Evolutionary conservation across 306 rosid species (phyloP), one percentile per base, ranked within the genome.

Genomic region (Pyrus bretschneideri): DNA sequence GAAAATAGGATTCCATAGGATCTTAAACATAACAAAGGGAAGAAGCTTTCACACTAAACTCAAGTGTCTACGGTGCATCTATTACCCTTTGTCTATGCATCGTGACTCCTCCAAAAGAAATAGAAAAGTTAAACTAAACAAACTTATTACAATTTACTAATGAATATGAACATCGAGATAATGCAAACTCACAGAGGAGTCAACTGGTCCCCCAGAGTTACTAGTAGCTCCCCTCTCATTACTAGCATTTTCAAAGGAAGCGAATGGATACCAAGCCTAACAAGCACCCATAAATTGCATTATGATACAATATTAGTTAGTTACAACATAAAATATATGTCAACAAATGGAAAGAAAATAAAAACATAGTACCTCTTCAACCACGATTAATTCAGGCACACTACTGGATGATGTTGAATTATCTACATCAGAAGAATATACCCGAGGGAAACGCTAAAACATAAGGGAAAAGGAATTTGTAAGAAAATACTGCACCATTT

Each of bases 211-310:
- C 57, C 82, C 78, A 17, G 81, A 66, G 75, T 74, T 72, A 31
- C 30, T 31, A 45, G 84, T 78, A 11, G 80, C 85, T 78, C 76
- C 84, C 70, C 81, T 68, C 35, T 77, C 83, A 38, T 67, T 67
- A 85, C 70, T 17, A 68, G 76, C 73, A 78, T 68, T 78, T 74
- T 86, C 91, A 12, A 57, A 18, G 76, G 76, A 52, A 80, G 76
- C 62, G 46, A 93, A 35, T 18, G 98, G 98, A 25, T 80, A 83
- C 96, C 97, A 88, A 23, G 81, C 91, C 98, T 94, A 59, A 51
- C 29, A 71, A 87, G 70, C 69, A 87, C 70, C 35, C 33, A 21
- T 17, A 54, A 73, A 64, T 25, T 2, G 5, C 11, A 60, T 25
- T 70, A 75, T 57, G 55, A 45, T 40, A 18, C 40, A 69, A 40